phyloP scores from a whole-genome alignment of 129 eudicot species.

The Scalesia atractyloides region DNA sequence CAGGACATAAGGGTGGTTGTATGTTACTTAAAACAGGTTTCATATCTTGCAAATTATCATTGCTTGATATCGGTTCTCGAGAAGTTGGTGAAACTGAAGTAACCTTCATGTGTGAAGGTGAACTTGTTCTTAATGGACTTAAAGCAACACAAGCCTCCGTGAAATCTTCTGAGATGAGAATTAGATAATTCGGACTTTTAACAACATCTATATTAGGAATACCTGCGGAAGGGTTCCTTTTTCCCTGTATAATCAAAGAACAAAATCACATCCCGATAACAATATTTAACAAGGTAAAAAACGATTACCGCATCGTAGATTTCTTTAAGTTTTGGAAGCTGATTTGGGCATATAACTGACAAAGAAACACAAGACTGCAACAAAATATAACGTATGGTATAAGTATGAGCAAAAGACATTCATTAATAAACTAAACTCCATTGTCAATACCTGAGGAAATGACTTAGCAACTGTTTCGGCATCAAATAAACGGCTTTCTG shows the following conservation, averaged over 20 bases:
- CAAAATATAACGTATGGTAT: not conserved
- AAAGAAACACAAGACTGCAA: conserved; percentile 34
- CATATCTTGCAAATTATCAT: conserved; percentile 47
- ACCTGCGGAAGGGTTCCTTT: conserved; percentile 51
- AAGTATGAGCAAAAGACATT: not conserved
- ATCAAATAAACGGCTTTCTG: not conserved
- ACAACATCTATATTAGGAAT: conserved; percentile 53
- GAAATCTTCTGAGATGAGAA: conserved; percentile 63
- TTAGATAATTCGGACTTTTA: conserved; percentile 58
- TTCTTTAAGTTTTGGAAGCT: conserved; percentile 26
- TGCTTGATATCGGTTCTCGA: conserved; percentile 48
- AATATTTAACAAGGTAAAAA: too few relatives aligned
- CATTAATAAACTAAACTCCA: not conserved
- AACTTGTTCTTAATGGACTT: conserved; percentile 47
- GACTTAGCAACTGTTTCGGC: conserved; percentile 26
- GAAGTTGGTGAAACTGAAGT: conserved; percentile 47
- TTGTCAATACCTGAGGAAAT: conserved; percentile 25
- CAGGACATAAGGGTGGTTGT: conserved; percentile 46
- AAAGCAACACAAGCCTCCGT: conserved; percentile 67
- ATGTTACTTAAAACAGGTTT: conserved; percentile 49
- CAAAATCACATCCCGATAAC: not conserved
- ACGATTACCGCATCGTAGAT: conserved; percentile 17
- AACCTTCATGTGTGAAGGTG: conserved; percentile 40
- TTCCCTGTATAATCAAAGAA: conserved; percentile 46
- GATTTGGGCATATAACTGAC: conserved; percentile 36